Conservation (phyloP, 805 yeast genomes). For the Candida yuanshanica region DNA sequence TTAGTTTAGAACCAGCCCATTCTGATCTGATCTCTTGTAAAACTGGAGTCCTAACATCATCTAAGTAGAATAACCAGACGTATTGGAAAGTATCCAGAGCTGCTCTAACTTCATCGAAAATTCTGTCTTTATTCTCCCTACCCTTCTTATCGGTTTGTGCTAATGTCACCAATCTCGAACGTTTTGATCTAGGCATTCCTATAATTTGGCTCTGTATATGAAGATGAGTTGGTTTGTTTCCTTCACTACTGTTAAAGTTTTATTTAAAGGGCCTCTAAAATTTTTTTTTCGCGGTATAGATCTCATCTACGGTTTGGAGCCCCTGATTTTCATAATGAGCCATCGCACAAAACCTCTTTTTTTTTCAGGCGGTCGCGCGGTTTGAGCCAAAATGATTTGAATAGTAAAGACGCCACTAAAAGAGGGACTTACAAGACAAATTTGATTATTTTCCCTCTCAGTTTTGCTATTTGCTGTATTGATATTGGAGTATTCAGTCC, state of each 20-base stretch:
- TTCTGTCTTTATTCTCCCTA: constrained; percentile 82
- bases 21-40: constrained; percentile 88
- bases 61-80: constrained; percentile 81
- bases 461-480: no score
- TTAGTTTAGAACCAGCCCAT: constrained; percentile 86
- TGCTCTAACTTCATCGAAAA: constrained; percentile 85
- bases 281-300: background rate
- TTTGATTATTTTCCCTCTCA: no score
- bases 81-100: constrained; percentile 72
- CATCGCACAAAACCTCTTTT: background rate
- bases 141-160: constrained; percentile 97
- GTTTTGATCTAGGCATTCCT: constrained; percentile 94
- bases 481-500: no score
- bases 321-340: background rate
- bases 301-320: background rate
- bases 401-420: no score
- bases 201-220: background rate
- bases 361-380: no score
- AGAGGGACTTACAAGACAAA: no score
- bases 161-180: constrained; percentile 91
- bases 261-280: background rate
- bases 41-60: constrained; percentile 93
- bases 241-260: background rate
- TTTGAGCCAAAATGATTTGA: no score
- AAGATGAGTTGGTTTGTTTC: background rate